Evolutionary conservation across 2,329 filamentous ascomycete species (phyloP).

Genomic region (Aspergillus sp.): DNA sequence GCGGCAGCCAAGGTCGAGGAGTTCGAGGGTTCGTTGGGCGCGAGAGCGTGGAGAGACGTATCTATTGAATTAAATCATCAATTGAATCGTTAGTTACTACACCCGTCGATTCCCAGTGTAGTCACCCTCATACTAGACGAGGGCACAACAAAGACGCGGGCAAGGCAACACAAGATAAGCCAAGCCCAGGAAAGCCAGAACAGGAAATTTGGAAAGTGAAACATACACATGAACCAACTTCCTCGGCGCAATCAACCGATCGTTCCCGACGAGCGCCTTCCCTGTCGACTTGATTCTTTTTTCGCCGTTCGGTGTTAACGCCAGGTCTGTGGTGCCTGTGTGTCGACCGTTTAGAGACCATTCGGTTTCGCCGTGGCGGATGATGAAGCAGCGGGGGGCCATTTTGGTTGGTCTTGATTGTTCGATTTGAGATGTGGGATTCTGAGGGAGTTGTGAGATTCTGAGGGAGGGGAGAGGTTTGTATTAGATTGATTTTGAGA

Average conservation of each 20-base stretch:
- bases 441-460: no score
- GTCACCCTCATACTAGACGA: background rate
- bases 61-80: conserved; percentile 31
- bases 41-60: conserved; percentile 86
- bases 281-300: conserved; percentile 75
- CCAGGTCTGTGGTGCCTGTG: conserved; percentile 83
- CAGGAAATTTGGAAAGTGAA: background rate
- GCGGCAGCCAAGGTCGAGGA: conserved; percentile 72
- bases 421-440: no score
- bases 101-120: no score
- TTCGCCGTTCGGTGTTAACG: conserved; percentile 78
- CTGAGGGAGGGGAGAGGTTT: no score
- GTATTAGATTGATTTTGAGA: no score
- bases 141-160: background rate
- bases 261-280: conserved; percentile 76
- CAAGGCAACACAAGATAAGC: no score
- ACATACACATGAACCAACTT: conserved; percentile 79
- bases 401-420: conserved; percentile 22
- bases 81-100: no score
- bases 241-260: conserved; percentile 78
- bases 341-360: conserved; percentile 87
- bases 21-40: conserved; percentile 85
- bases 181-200: no score
- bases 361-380: conserved; percentile 92
- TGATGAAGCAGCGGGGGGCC: conserved; percentile 74